Base-by-base conservation (phyloP, 148 eudicot species). In the Simmondsia chinensis region DNA sequence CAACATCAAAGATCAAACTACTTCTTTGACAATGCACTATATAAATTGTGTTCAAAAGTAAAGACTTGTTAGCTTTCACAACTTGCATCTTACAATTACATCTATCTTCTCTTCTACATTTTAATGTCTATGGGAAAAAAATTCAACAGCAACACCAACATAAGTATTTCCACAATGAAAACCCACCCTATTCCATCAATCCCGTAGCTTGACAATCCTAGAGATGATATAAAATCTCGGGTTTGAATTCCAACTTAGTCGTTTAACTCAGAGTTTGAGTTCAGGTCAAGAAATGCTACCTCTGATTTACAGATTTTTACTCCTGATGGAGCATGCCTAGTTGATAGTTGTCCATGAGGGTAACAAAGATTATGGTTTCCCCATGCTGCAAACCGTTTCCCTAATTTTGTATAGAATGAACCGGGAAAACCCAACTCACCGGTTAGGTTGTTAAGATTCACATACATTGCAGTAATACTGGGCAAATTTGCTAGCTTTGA, bases 381-480 rank as follows among this genome's bases (percentile, higher is more conserved):
- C 94, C 75, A 82, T 11, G 86, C 88, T 70, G 80, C 79, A 53
- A 91, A 86, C 9, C 89, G 55, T 66, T 86, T 72, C 18, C 95
- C 94, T 82, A 91, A 46, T 68, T 56, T 79, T 52, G 46, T 63
- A 60, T 82, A 86, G 54, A 91, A 91, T 40, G 23, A 6, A 40
- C 39, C 60, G 1, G 83, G 39, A 54, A 82, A 82, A 25, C 61
- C 52, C 44, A 91, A 63, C 61, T 60, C 69, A 4, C 99, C 99
- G 41, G 72, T 61, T 35, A 91, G 60, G 45, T 86, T 79, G 44
- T 91, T 91, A 21, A 76, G 88, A 68, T 85, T 59, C 9, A 91
- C 45, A 66, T 79, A 91, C 8, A 91, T 20, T 45, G 94, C 76
- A 66, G 53, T 62, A 33, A 86, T 14, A 61, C 52, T 58, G 33